These are phyloP conservation scores for Erodium texanum DNA, from an alignment of 441 rosid genomes.

Conservation along the genomic window DNA sequence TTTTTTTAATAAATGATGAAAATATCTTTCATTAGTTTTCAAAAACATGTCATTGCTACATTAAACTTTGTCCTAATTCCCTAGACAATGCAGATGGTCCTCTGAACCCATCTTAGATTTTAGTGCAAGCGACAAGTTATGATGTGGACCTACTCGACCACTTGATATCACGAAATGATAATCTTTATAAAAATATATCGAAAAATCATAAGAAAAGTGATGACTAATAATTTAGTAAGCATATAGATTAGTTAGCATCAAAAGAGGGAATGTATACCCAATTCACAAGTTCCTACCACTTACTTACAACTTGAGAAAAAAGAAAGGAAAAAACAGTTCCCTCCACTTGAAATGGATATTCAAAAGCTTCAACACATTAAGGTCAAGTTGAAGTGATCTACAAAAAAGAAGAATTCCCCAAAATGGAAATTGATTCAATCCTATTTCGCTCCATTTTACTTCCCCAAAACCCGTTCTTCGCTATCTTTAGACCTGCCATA, in stretches of 20 bases:
- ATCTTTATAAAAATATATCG: neutral
- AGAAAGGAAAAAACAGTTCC: neutral
- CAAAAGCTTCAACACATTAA: neutral
- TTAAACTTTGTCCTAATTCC: too few relatives aligned
- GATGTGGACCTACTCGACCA: neutral
- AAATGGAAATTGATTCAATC: constrained; percentile 21
- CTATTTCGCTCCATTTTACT: constrained; percentile 23
- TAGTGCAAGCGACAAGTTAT: neutral
- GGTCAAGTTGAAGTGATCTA: neutral
- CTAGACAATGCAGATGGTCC: too few relatives aligned
- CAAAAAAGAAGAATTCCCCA: constrained; percentile 20
- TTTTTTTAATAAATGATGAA: too few relatives aligned
- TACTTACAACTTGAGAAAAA: constrained; percentile 1
- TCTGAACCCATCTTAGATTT: neutral
- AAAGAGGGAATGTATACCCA: neutral
- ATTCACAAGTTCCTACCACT: constrained; percentile 1
- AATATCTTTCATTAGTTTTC: too few relatives aligned
- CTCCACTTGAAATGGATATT: neutral
- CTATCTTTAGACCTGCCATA: constrained; percentile 8
- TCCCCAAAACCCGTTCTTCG: constrained; percentile 16
- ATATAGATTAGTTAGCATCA: neutral
- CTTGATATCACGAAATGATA: neutral
- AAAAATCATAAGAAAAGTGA: neutral
- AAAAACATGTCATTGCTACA: too few relatives aligned
- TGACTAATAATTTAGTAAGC: neutral